Evolutionary conservation across 768 basidiomycete species (phyloP), one percentile per base, ranked within the genome.

Genomic region (Mycena latifolia): DNA sequence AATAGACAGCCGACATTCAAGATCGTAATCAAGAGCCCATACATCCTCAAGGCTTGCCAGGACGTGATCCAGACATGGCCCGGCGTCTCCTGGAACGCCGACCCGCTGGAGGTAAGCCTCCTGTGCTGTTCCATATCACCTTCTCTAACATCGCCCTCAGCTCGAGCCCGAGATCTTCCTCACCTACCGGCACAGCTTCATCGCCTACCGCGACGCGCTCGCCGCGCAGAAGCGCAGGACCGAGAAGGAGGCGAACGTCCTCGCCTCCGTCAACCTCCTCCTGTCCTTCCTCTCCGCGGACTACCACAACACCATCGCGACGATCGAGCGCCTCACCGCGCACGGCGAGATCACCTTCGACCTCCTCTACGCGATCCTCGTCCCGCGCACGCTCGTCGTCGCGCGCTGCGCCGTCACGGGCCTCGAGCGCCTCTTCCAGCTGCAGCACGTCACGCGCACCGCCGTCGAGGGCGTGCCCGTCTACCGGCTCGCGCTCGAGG

Each of bases 281-380:
- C 80, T 88, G 48, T 76, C 78, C 33, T 85, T 85, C 60, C 74
- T 89, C 53, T 77, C 82, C 17, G 74, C 74, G 14, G 87, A 89
- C 71, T 87, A 87, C 74, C 78, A 78, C 59, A 72, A 76, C 29
- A 88, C 85, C 7, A 75, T 88, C 54, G 72, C 79, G 17, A 81
- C 77, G 18, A 78, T 89, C 67, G 74, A 79, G 2, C 81, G 83
- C 22, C 81, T 89, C 46, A 84, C 78, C 10, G 69, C 82, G 1
- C 86, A 89, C 65, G 79, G 78, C 15, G 88, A 90, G 71, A 89
- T 89, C 68, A 86, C 85, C 4, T 89, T 81, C 69, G 82, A 85
- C 15, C 78, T 86, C 35, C 78, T 90, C 53, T 85, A 86, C 71
- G 79, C 84, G 17, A 80, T 92, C 65, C 81, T 88, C 50, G 81